Percentiles rank a stretch among this genome's conserved stretches.
Conservation (phyloP, 768 basidiomycete genomes). For the Lyophyllum decastes region DNA sequence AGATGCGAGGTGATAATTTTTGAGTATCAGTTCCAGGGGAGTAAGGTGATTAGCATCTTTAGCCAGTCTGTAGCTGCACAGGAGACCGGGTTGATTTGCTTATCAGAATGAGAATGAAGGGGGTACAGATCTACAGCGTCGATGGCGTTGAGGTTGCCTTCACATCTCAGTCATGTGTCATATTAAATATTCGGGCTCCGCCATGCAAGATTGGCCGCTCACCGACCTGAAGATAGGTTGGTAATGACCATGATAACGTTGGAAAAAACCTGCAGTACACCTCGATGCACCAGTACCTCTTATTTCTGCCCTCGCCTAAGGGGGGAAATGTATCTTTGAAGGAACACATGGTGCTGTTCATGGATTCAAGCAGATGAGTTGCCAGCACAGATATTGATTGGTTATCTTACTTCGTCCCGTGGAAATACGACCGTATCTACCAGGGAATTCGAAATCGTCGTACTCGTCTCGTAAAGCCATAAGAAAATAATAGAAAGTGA, state of each 20-base stretch:
- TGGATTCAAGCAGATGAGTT: background rate
- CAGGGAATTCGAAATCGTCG: background rate
- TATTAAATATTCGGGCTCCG: no score
- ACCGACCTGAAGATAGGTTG: no score
- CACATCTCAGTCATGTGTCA: no score
- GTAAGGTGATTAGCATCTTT: background rate
- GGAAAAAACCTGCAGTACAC: no score
- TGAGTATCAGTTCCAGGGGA: background rate
- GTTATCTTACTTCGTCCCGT: background rate
- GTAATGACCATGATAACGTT: no score
- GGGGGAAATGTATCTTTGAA: no score
- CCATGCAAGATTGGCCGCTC: no score
- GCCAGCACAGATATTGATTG: background rate
- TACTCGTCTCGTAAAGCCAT: background rate
- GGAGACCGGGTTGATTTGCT: background rate
- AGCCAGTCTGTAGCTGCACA: background rate
- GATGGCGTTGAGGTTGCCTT: no score
- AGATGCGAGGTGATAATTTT: background rate
- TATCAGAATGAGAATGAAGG: background rate
- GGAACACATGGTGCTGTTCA: background rate
- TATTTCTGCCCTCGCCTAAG: no score
- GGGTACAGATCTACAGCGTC: background rate
- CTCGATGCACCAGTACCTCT: no score
- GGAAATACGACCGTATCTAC: background rate
- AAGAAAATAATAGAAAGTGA: background rate